Conservation (phyloP, 148 eudicot species). For the Bassia scoparia region DNA sequence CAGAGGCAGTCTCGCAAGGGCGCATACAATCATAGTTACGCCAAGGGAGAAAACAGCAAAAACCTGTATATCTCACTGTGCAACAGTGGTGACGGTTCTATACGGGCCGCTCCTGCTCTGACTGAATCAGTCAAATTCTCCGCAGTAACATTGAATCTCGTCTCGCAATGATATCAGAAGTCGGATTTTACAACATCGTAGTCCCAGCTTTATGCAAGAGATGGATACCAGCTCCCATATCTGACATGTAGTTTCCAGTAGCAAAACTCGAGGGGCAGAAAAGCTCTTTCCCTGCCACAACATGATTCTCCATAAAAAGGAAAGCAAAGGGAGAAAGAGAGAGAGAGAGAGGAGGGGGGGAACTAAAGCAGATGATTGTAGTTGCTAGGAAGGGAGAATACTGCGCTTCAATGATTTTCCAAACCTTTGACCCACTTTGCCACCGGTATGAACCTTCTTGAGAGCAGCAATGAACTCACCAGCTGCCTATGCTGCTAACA, state of each 20-base stretch:
- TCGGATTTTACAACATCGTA: slow-evolving; percentile 46
- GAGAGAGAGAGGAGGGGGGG: not conserved
- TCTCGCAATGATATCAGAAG: slow-evolving; percentile 53
- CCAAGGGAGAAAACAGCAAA: not conserved
- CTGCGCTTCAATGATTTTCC: slow-evolving; percentile 88
- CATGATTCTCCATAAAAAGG: slow-evolving; percentile 2
- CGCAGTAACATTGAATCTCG: slow-evolving; percentile 65
- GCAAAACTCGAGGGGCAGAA: slow-evolving; percentile 94
- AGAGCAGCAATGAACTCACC: slow-evolving; percentile 70
- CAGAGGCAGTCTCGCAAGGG: not conserved
- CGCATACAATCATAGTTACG: not conserved
- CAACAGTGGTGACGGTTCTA: slow-evolving; percentile 40
- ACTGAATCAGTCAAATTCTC: slow-evolving; percentile 60
- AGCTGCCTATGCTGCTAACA: slow-evolving; percentile 68
- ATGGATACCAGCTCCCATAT: slow-evolving; percentile 62
- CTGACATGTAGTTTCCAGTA: slow-evolving; percentile 98
- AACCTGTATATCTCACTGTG: slow-evolving; percentile 26
- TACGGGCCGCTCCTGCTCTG: slow-evolving; percentile 28
- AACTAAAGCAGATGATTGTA: not conserved
- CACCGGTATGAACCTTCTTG: slow-evolving; percentile 71
- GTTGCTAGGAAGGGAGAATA: slow-evolving; percentile 35
- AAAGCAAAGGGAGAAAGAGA: not conserved
- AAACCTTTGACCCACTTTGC: slow-evolving; percentile 89
- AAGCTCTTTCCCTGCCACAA: slow-evolving; percentile 75
- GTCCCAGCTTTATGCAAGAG: slow-evolving; percentile 60